Percentiles rank a stretch among this genome's conserved stretches.
These are phyloP conservation scores for Starmerella bombicola DNA, from an alignment of 805 yeast genomes.

Conservation along the genomic window DNA sequence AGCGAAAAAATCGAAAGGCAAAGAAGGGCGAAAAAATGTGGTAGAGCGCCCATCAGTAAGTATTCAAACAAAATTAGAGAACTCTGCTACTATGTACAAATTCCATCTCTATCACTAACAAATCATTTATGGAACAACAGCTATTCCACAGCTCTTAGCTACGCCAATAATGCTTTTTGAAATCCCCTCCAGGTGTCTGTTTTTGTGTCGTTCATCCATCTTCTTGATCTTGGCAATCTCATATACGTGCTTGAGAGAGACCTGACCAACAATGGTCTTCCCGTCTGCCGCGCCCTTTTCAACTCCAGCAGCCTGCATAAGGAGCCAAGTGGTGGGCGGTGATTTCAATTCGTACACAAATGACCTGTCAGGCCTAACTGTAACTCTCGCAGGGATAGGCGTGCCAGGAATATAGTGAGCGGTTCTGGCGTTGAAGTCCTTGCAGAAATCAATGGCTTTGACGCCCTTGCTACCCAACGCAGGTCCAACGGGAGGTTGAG, in stretches of 20 bases:
- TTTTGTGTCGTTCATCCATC: constrained; percentile 64
- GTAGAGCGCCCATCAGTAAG: too few relatives aligned
- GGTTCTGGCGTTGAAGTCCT: constrained; percentile 95
- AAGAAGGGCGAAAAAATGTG: constrained; percentile 43
- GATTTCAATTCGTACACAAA: constrained; percentile 77
- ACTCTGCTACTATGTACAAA: neutral
- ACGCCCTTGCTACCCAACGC: constrained; percentile 98
- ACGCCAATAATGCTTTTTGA: constrained; percentile 75
- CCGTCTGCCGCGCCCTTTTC: constrained; percentile 64
- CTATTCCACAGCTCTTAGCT: constrained; percentile 81
- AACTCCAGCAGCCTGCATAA: constrained; percentile 68
- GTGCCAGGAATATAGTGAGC: constrained; percentile 74
- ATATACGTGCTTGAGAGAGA: constrained; percentile 76
- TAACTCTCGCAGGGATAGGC: constrained; percentile 77
- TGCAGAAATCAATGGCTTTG: constrained; percentile 95
- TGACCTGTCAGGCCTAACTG: constrained; percentile 83
- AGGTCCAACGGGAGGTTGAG: constrained; percentile 98
- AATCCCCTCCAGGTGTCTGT: constrained; percentile 57
- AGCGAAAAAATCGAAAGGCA: constrained; percentile 44
- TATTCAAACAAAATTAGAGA: too few relatives aligned
- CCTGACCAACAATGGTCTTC: constrained; percentile 41
- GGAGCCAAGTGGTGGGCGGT: constrained; percentile 82
- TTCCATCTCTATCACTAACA: too few relatives aligned
- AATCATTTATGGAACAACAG: constrained; percentile 56
- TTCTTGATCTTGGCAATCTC: constrained; percentile 91